Evolutionary conservation across 2,329 filamentous ascomycete genomes (phyloP), one percentile per base, ranked within the genome.

Genomic region (Fusarium graminum): DNA sequence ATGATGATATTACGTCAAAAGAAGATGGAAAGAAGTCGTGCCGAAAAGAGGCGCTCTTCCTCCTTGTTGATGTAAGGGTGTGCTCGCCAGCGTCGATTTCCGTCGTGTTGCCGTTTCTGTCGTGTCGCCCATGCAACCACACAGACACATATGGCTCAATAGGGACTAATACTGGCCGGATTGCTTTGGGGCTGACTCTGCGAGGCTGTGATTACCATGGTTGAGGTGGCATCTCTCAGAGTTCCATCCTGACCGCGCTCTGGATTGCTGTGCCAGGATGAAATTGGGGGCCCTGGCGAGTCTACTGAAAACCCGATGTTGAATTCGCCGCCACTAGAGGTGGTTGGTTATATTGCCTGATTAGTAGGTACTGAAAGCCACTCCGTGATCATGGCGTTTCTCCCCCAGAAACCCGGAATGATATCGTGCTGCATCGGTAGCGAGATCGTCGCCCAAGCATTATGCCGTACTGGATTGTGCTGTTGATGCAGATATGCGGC

Each of bases 81-180:
- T 68, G 34, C 50, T 61, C 36, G n/a, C 36, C 54, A 56, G 57
- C 52, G 65, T 63, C n/a, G 56, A 68, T 56, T 66, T 59, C 59
- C 57, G 59, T 49, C 59, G 29, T 53, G 40, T 56, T 67, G 40
- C 63, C 45, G 39, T 65, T 68, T 47, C n/a, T 50, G 53, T 52
- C 50, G 32, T 45, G 51, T 52, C 19, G 8, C n/a, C 17, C 25
- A 65, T 63, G 65, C 47, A 53, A 36, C 53, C 65, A 67, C 61
- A 69, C 68, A 54, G 63, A 70, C 65, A 40, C 65, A 54, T 43
- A 61, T 55, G 7, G 52, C 36, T 62, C 46, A n/a, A 69, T 59
- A n/a, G n/a, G 41, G 55, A 39, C 41, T 47, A 55, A 42, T 25
- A 29, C 28, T 42, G 49, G 42, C 42, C 52, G 30, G 42, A 43